Evolutionary conservation across 1,284 basidiomycete genomes (phyloP), one percentile per base, ranked within the genome.

Genomic region (Marasmius oreades): DNA sequence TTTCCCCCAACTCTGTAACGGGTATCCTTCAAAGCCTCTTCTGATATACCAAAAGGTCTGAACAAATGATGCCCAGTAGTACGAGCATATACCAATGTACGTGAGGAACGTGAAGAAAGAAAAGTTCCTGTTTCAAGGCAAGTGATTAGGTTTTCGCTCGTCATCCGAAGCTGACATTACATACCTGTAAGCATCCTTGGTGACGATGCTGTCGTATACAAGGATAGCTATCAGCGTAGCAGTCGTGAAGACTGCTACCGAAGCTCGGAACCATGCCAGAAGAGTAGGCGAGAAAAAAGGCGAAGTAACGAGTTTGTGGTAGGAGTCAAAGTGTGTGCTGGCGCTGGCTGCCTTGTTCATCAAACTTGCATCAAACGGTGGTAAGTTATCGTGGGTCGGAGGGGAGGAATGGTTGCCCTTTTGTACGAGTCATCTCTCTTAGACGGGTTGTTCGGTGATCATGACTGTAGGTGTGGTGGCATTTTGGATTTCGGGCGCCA

Each of bases 81-180:
- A 89, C 12, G 84, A 74, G 31, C 76, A 74, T 2, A 88, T 62
- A 0, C 87, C 87, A 48, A 81, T 80, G 59, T 82, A 86, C 0
- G 82, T 77, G 4, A 89, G 74, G 57, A 82, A 65, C 0, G 87
- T 85, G 68, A 90, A 85, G 68, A 80, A 86, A 3, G 81, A 78
- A 62, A 85, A 75, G 70, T 75, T 82, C 16, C 85, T 86, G 63
- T 12, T 5, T 22, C 36, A 0, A 5, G 5, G 10, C 28, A 26
- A 45, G 39, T 34, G 47, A 12, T n/a, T 39, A 10, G 6, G 8
- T 18, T 22, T 42, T 53, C n/a, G 12, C 10, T 22, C 20, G 50
- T 14, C 4, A 44, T 20, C 39, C 23, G 22, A 23, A 43, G 42
- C n/a, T 5, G 34, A 31, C 22, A 56, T 18, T 34, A 52, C 61